These are phyloP conservation scores for Abortiporus biennis DNA, from an alignment of 1,284 basidiomycete species.

Conservation along the genomic window DNA sequence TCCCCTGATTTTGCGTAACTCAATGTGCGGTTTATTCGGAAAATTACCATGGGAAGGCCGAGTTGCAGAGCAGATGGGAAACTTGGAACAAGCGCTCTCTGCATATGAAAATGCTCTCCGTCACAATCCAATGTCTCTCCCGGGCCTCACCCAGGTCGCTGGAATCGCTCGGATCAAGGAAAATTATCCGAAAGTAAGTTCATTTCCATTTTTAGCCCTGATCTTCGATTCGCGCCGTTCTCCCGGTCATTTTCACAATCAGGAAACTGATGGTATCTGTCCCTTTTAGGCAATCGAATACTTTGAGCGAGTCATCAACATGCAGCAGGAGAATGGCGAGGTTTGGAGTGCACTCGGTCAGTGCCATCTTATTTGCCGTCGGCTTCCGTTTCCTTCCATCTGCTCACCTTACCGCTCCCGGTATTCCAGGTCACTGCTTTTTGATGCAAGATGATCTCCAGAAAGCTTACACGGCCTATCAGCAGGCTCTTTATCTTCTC, in stretches of 20 bases:
- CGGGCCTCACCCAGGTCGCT: slow-evolving; percentile 87
- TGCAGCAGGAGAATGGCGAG: slow-evolving; percentile 91
- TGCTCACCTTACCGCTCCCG: slow-evolving; percentile 14
- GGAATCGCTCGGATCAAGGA: slow-evolving; percentile 86
- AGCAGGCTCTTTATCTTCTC: slow-evolving; percentile 94
- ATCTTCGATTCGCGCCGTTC: slow-evolving; percentile 17
- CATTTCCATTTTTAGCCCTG: slow-evolving; percentile 8
- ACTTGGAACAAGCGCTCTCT: slow-evolving; percentile 81
- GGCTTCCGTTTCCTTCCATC: slow-evolving; percentile 14
- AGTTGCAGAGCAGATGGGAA: slow-evolving; percentile 87
- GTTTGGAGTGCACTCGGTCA: slow-evolving; percentile 90
- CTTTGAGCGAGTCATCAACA: slow-evolving; percentile 85
- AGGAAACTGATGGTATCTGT: too few species aligned
- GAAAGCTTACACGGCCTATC: slow-evolving; percentile 98
- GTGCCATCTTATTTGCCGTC: slow-evolving; percentile 20
- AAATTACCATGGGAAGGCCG: slow-evolving; percentile 50
- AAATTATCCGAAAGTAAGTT: slow-evolving; percentile 73
- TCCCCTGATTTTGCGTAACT: slow-evolving; percentile 5
- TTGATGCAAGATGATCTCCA: slow-evolving; percentile 99
- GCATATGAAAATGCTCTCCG: slow-evolving; percentile 91
- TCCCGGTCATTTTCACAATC: too few species aligned
- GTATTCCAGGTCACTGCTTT: slow-evolving; percentile 80
- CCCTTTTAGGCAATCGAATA: slow-evolving; percentile 86
- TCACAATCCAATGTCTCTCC: slow-evolving; percentile 85
- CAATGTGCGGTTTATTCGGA: slow-evolving; percentile 12